Percentiles rank a stretch among this genome's conserved stretches.
phyloP scores from a whole-genome alignment of 2,329 filamentous ascomycete genomes.

The Zymoseptoria crescenta region DNA sequence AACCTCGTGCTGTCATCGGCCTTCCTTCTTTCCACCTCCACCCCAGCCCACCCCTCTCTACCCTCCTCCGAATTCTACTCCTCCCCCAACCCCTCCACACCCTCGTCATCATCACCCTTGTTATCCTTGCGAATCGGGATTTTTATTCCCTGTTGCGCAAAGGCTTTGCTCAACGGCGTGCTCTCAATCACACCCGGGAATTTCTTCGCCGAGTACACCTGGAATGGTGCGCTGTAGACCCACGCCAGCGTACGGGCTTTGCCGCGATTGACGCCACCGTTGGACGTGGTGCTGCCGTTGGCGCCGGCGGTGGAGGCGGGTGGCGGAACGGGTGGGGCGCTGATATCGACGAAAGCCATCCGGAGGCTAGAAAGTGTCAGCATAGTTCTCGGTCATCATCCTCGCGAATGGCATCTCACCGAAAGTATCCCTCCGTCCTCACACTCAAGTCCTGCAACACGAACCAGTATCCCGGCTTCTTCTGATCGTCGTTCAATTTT shows the following conservation, averaged over 20 bases:
- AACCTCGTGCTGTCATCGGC: too few species aligned
- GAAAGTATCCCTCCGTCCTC: constrained; percentile 81
- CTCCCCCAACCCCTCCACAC: constrained; percentile 8
- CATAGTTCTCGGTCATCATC: constrained; percentile 1
- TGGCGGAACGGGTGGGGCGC: constrained; percentile 26
- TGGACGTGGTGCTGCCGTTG: constrained; percentile 19
- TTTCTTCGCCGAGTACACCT: constrained; percentile 94
- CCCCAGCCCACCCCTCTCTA: background rate
- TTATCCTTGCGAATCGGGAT: constrained; percentile 88
- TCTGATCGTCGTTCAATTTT: constrained; percentile 66
- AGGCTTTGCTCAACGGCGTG: constrained; percentile 82
- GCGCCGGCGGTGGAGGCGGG: constrained; percentile 1
- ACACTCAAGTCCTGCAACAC: constrained; percentile 93
- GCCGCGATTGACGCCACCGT: constrained; percentile 58
- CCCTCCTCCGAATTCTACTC: background rate
- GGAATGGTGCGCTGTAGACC: constrained; percentile 81
- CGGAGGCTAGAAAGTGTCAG: constrained; percentile 44
- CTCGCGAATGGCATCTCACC: constrained; percentile 47
- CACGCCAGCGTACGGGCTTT: constrained; percentile 76
- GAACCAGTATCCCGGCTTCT: constrained; percentile 90
- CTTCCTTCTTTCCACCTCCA: too few species aligned
- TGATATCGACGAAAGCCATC: constrained; percentile 79
- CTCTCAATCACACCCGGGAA: constrained; percentile 96
- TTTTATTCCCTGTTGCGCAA: constrained; percentile 90
- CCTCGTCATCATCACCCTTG: constrained; percentile 39